Evolutionary conservation across 768 basidiomycete genomes (phyloP).

Genomic region (Kwoniella dendrophila): DNA sequence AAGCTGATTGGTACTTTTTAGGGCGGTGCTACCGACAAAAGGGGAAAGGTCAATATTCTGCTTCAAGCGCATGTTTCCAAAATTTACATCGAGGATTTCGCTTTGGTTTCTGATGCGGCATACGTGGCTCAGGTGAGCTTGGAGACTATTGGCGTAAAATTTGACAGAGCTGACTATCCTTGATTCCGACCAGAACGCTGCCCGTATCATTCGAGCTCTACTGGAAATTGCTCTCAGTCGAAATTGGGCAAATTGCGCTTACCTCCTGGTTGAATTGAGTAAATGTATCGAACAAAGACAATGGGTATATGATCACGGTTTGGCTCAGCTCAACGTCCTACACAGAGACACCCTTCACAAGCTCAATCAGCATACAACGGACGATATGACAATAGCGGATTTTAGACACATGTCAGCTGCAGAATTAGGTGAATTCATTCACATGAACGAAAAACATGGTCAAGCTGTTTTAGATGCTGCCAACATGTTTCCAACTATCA

Average conservation of each 20-base stretch:
- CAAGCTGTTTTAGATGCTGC: conserved; percentile 75
- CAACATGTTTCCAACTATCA: conserved; percentile 76
- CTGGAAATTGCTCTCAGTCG: conserved; percentile 90
- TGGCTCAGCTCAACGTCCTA: conserved; percentile 73
- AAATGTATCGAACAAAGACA: conserved; percentile 88
- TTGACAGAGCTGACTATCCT: background rate
- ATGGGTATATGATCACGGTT: conserved; percentile 93
- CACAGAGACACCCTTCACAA: conserved; percentile 76
- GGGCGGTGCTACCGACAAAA: conserved; percentile 68
- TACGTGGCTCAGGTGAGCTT: conserved; percentile 74
- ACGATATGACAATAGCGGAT: conserved; percentile 75
- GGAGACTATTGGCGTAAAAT: background rate
- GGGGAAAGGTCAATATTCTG: conserved; percentile 91
- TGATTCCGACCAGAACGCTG: conserved; percentile 65
- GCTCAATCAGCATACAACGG: conserved; percentile 71
- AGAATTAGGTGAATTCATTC: conserved; percentile 76
- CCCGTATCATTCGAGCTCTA: conserved; percentile 88
- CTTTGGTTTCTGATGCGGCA: conserved; percentile 89
- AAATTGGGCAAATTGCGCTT: conserved; percentile 82
- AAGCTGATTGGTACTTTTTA: conserved; percentile 47
- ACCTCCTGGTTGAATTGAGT: conserved; percentile 82
- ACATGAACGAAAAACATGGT: conserved; percentile 83
- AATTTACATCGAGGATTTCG: conserved; percentile 85
- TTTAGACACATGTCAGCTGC: conserved; percentile 68
- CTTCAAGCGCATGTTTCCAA: conserved; percentile 87